These are phyloP conservation scores for Pholiota microspora DNA, from an alignment of 768 basidiomycete genomes.

Conservation along the genomic window DNA sequence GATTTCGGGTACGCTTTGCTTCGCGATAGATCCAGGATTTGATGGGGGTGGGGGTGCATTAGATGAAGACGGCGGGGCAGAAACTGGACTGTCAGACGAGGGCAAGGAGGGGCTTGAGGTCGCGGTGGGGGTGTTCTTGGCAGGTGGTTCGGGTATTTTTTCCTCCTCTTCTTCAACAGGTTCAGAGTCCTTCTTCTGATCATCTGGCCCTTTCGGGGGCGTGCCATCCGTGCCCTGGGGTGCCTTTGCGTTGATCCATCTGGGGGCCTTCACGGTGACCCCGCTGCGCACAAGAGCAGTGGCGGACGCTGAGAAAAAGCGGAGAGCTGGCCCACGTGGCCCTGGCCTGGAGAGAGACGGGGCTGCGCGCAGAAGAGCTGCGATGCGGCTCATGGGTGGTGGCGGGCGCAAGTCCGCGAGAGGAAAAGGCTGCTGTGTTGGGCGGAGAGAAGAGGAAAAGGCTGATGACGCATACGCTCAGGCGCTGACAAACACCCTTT, in stretches of 20 bases:
- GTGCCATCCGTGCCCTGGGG: background rate
- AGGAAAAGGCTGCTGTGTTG: background rate
- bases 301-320: background rate
- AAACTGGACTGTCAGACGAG: slow-evolving; percentile 13
- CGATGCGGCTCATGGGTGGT: slow-evolving; percentile 7
- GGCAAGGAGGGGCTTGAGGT: slow-evolving; percentile 19
- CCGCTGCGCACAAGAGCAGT: background rate
- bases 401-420: background rate
- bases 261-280: background rate
- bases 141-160: slow-evolving; percentile 12
- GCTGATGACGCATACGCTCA: slow-evolving; percentile 5
- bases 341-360: background rate
- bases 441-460: slow-evolving; percentile 1
- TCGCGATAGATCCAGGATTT: slow-evolving; percentile 60
- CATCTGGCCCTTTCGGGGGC: background rate
- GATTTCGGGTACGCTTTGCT: slow-evolving; percentile 82
- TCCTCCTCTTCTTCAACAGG: slow-evolving; percentile 7
- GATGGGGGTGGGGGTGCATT: slow-evolving; percentile 25
- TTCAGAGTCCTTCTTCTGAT: background rate
- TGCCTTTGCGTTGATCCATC: slow-evolving; percentile 11
- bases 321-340: background rate
- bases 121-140: slow-evolving; percentile 16
- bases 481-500: slow-evolving; percentile 2
- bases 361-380: background rate
- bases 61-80: slow-evolving; percentile 17